A percentile compares a stretch with the other conserved stretches of the same genome.
phyloP scores from a whole-genome alignment of 148 eudicot species.

The Arctostaphylos glauca region DNA sequence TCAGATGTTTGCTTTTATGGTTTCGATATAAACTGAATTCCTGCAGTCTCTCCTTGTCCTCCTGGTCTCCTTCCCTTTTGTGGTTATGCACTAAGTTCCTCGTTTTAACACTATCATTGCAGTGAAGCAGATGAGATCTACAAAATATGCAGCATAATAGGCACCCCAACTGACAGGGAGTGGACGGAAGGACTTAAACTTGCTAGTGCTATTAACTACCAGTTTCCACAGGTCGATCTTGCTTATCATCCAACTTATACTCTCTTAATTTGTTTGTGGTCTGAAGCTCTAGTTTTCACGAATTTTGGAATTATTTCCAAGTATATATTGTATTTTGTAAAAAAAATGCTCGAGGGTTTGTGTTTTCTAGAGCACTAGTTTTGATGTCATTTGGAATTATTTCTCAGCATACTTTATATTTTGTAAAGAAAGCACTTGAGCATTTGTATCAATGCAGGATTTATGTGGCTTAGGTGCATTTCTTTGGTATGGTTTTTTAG shows the following conservation, averaged over 20 bases:
- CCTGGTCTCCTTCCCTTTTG: neutral
- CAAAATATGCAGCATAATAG: conserved; percentile 82
- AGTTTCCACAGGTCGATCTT: conserved; percentile 72
- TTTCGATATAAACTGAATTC: neutral
- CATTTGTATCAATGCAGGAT: neutral
- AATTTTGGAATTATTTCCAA: neutral
- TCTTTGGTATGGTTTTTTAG: neutral
- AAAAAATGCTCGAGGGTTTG: no score
- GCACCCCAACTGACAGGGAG: conserved; percentile 61
- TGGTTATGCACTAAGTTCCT: neutral
- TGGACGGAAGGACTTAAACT: conserved; percentile 77
- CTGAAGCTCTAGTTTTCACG: neutral
- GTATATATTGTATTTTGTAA: neutral
- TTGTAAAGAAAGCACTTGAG: neutral
- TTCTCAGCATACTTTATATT: neutral
- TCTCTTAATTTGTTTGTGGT: neutral
- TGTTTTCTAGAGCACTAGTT: neutral
- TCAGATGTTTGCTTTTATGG: neutral
- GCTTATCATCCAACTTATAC: neutral
- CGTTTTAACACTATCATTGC: conserved; percentile 22
- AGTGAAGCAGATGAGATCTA: conserved; percentile 96
- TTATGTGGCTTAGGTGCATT: neutral
- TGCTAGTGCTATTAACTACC: conserved; percentile 74
- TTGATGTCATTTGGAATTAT: neutral
- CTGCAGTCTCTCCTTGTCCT: neutral